Conservation (phyloP, 2,329 filamentous ascomycete species). For the Geosmithia flava region DNA sequence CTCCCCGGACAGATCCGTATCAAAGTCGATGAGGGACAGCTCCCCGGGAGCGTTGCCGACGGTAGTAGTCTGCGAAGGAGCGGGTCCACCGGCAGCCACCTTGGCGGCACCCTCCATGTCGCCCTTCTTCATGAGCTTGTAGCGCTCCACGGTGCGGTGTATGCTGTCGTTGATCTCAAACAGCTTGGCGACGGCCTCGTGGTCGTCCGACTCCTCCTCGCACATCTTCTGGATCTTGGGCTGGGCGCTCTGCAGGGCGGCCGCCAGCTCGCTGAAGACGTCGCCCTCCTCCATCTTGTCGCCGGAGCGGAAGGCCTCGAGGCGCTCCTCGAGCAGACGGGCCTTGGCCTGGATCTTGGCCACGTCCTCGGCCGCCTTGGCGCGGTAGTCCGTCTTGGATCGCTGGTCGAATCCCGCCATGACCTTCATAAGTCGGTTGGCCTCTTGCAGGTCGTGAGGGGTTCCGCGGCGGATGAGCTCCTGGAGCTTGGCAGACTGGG, state of each 20-base stretch:
- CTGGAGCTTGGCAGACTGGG: slow-evolving; percentile 95
- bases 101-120: slow-evolving; percentile 74
- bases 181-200: slow-evolving; percentile 88
- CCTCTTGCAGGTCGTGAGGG: slow-evolving; percentile 89
- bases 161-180: slow-evolving; percentile 99
- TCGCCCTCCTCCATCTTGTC: slow-evolving; percentile 62
- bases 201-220: slow-evolving; percentile 94
- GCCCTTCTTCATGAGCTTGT: slow-evolving; percentile 92
- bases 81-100: slow-evolving; percentile 65
- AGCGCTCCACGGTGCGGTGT: slow-evolving; percentile 88
- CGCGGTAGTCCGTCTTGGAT: slow-evolving; percentile 93
- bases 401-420: slow-evolving; percentile 97
- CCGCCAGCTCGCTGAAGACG: slow-evolving; percentile 73
- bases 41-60: slow-evolving; percentile 46
- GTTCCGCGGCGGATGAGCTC: slow-evolving; percentile 88
- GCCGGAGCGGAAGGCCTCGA: slow-evolving; percentile 71
- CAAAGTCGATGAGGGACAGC: slow-evolving; percentile 89
- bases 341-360: slow-evolving; percentile 94
- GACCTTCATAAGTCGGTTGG: slow-evolving; percentile 95
- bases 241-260: slow-evolving; percentile 81
- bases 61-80: slow-evolving; percentile 42
- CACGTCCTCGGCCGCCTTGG: slow-evolving; percentile 93
- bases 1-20: slow-evolving; percentile 46
- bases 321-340: slow-evolving; percentile 78
- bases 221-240: slow-evolving; percentile 99